phyloP scores from a whole-genome alignment of 2,329 filamentous ascomycete genomes.

The Leptographium galeiforme region DNA sequence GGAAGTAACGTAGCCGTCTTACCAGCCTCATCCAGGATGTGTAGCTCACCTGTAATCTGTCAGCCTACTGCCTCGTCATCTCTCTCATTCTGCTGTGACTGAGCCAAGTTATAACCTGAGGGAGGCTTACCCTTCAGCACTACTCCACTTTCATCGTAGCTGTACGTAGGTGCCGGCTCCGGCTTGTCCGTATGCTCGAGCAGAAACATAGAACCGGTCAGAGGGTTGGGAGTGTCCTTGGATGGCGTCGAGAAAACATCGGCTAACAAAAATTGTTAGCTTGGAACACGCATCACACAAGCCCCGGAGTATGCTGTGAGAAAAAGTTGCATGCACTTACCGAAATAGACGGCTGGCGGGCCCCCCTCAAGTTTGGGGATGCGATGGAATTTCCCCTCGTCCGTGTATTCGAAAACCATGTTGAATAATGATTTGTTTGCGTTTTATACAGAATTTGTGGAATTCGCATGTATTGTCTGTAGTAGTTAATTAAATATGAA shows the following conservation, averaged over 20 bases:
- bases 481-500: too few relatives aligned
- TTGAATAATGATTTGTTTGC: not conserved
- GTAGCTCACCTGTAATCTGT: too few relatives aligned
- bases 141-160: not conserved
- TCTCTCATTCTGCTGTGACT: too few relatives aligned
- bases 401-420: not conserved
- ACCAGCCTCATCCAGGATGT: too few relatives aligned
- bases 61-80: too few relatives aligned
- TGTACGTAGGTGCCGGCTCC: not conserved
- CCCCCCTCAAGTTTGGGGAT: not conserved
- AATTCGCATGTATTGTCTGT: too few relatives aligned
- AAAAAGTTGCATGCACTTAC: not conserved
- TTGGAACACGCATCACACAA: too few relatives aligned
- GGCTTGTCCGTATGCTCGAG: not conserved
- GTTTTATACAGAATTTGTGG: too few relatives aligned
- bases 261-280: not conserved
- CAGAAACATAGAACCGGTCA: not conserved
- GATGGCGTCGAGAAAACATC: not conserved
- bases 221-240: not conserved
- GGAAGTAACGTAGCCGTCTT: too few relatives aligned
- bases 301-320: too few relatives aligned
- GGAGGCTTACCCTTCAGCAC: not conserved
- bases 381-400: not conserved
- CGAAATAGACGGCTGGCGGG: not conserved
- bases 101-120: too few relatives aligned